phyloP scores from a whole-genome alignment of 2,329 filamentous ascomycete species.

The Cryphonectria parasitica region DNA sequence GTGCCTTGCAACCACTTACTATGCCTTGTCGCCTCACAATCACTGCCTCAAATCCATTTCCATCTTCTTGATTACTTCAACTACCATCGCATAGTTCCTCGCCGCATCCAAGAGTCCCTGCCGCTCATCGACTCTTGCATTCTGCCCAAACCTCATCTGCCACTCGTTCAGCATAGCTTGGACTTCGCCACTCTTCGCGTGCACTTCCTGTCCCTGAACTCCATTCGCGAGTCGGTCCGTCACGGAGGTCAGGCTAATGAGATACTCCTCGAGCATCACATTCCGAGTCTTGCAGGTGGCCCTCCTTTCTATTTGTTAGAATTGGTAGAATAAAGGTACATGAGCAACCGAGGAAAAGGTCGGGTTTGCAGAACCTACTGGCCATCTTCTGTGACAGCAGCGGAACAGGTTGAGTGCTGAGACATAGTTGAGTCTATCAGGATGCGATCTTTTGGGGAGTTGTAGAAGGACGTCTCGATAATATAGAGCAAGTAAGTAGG shows the following conservation, averaged over 20 bases:
- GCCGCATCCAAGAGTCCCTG: background rate
- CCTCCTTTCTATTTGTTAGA: background rate
- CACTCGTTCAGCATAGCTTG: constrained; percentile 1
- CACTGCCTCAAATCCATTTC: background rate
- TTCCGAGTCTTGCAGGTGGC: background rate
- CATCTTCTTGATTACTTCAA: background rate
- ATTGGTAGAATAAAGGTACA: too few relatives aligned
- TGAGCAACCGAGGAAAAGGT: background rate
- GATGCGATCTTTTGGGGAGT: background rate
- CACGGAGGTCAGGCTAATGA: background rate
- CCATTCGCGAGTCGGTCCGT: background rate
- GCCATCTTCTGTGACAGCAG: background rate
- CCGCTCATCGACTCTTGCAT: background rate
- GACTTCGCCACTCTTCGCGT: background rate
- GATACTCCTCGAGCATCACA: background rate
- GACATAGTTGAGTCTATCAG: background rate
- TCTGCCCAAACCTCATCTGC: background rate
- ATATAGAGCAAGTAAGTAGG: background rate
- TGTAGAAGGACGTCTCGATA: background rate
- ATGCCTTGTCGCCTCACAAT: background rate
- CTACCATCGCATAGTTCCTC: background rate
- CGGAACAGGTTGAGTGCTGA: background rate
- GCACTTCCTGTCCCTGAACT: background rate
- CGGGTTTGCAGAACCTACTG: background rate
- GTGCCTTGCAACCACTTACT: background rate